These are phyloP conservation scores for Pisolithus albus DNA, from an alignment of 768 basidiomycete genomes.

Conservation along the genomic window DNA sequence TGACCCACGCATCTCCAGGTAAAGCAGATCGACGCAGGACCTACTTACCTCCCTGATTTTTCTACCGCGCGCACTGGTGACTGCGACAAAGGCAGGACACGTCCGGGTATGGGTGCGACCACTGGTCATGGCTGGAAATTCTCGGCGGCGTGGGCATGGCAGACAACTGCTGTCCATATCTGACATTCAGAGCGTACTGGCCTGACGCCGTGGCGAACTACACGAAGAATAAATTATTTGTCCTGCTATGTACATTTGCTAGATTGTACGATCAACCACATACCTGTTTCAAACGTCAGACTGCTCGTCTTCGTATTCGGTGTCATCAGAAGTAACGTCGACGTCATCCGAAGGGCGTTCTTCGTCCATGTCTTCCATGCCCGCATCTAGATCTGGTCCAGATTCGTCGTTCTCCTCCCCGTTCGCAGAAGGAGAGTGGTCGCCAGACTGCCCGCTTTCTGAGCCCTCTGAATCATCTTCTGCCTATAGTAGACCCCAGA, in stretches of 20 bases:
- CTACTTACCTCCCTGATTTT: slow-evolving; percentile 70
- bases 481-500: slow-evolving; percentile 17
- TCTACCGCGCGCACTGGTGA: slow-evolving; percentile 71
- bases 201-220: slow-evolving; percentile 1
- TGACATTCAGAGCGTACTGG: slow-evolving; percentile 22
- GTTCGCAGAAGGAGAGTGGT: slow-evolving; percentile 23
- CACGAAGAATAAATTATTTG: slow-evolving; percentile 8
- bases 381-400: slow-evolving; percentile 31
- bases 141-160: slow-evolving; percentile 23
- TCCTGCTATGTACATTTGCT: slow-evolving; percentile 7
- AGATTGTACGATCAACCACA: slow-evolving; percentile 3
- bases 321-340: slow-evolving; percentile 37
- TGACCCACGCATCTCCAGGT: slow-evolving; percentile 37
- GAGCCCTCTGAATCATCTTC: slow-evolving; percentile 30
- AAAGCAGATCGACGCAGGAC: slow-evolving; percentile 78
- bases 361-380: slow-evolving; percentile 37
- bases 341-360: slow-evolving; percentile 37
- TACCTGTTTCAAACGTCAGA: slow-evolving; percentile 9
- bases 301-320: slow-evolving; percentile 46
- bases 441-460: slow-evolving; percentile 27
- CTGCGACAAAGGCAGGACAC: slow-evolving; percentile 68
- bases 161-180: slow-evolving; percentile 26
- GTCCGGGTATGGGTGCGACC: slow-evolving; percentile 85
- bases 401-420: slow-evolving; percentile 37
- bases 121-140: slow-evolving; percentile 34